These are phyloP conservation scores for Platanthera guangdongensis DNA, from an alignment of 106 monocot species.

Conservation along the genomic window DNA sequence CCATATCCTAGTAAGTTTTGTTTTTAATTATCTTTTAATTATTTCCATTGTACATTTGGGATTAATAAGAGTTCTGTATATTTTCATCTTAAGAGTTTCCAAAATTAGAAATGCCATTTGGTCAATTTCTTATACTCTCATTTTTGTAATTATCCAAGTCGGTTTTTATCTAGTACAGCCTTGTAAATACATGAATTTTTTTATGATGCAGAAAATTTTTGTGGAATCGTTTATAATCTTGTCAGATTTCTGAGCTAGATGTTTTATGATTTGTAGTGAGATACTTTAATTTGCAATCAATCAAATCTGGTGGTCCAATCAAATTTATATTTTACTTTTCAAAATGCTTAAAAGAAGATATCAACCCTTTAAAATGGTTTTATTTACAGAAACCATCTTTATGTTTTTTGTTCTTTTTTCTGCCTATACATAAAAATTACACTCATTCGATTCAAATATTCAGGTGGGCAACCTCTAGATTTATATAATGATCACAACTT, in stretches of 20 bases:
- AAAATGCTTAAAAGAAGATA: neutral
- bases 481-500: conserved; percentile 44
- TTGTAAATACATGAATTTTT: neutral
- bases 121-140: neutral
- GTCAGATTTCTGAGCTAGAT: neutral
- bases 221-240: neutral
- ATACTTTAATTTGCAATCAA: neutral
- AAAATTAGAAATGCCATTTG: neutral
- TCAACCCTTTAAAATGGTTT: neutral
- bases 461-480: conserved; percentile 30
- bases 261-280: neutral
- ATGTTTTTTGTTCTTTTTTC: neutral
- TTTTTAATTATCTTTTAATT: neutral
- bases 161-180: neutral
- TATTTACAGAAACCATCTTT: neutral
- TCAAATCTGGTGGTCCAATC: neutral
- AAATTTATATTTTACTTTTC: neutral
- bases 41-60: neutral
- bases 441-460: conserved; percentile 2
- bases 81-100: neutral
- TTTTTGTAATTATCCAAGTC: neutral
- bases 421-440: neutral
- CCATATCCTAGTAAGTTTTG: conserved; percentile 34
- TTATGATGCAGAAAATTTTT: neutral
- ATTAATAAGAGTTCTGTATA: neutral